Conservation (phyloP, 345 rosid species). For the Raphanus raphanistrum region DNA sequence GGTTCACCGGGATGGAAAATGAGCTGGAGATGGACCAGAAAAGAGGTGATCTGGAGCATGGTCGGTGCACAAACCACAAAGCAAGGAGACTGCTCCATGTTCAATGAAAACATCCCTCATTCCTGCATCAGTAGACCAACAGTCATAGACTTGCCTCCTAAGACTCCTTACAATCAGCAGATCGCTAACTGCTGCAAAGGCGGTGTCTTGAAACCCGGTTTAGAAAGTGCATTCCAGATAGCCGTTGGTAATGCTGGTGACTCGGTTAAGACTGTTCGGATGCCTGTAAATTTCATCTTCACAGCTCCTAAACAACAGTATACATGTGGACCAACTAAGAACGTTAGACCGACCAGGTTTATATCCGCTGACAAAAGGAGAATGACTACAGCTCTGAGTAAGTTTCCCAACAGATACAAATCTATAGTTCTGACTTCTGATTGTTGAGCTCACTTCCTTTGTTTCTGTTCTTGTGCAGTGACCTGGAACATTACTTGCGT, state of each 20-base stretch:
- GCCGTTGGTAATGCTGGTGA: constrained; percentile 57
- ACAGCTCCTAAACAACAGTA: constrained; percentile 69
- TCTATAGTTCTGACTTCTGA: not conserved
- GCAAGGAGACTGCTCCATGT: constrained; percentile 67
- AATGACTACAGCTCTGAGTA: constrained; percentile 66
- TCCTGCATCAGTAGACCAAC: constrained; percentile 53
- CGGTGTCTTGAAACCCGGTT: constrained; percentile 54
- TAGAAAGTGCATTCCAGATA: constrained; percentile 56
- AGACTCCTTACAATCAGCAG: constrained; percentile 55
- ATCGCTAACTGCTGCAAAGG: constrained; percentile 73
- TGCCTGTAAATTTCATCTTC: constrained; percentile 54
- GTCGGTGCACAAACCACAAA: constrained; percentile 51
- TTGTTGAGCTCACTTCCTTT: constrained; percentile 8
- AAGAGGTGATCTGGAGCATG: constrained; percentile 66
- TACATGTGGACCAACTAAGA: constrained; percentile 67
- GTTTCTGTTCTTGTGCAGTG: constrained; percentile 50
- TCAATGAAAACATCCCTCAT: constrained; percentile 49
- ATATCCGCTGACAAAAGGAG: constrained; percentile 59
- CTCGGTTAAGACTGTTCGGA: constrained; percentile 40
- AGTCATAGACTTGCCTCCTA: constrained; percentile 52
- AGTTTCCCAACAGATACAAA: constrained; percentile 32
- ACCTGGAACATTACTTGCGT: constrained; percentile 82
- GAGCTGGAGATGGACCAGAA: constrained; percentile 68
- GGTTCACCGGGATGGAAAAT: constrained; percentile 59
- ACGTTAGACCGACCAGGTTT: constrained; percentile 61